Evolutionary conservation across 1,284 basidiomycete genomes (phyloP), one percentile per base, ranked within the genome.

Genomic region (Malassezia globosa): DNA sequence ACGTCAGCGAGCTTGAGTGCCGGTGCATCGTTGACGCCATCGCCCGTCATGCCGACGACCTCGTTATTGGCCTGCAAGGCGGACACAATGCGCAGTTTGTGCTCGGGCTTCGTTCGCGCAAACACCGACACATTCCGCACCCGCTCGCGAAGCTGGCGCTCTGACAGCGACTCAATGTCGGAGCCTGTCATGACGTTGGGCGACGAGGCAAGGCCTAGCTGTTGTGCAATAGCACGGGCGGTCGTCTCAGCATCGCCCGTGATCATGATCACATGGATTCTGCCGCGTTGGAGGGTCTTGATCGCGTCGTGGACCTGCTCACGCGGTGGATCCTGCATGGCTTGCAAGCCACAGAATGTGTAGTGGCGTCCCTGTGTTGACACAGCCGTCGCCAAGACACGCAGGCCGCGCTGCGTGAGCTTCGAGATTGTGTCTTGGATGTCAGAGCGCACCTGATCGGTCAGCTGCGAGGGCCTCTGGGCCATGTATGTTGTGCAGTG

Each of bases 1-100:
- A 97, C 96, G 68, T 96, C 90, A 3, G 92, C 90, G 85, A 90
- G 88, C 73, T 92, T 94, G 55, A 96, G 76, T 16, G 90, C 90
- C 5, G 90, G 90, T 0, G 92, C 88, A 64, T 97, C 92, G 69
- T 97, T 96, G 10, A 97, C 92, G 66, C 90, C 90, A 72, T 95
- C 90, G 16, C 90, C 90, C 2, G 90, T 95, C 92, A 96, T 96
- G 10, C 88, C 92, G 0, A 96, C 90, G 1, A 96, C 82, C 3
- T 80, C 82, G 0, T 90, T 89, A 40, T 84, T 77, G 54, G 82
- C 75, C 75, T 95, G 89, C 72, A 87, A 87, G 21, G 89, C 90
- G 69, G 85, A 82, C 29, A 96, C 83, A 66, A 96, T 96, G 39
- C 83, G 81, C 88, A 96, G 92, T 76, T 96, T 96, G 73, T 96